A percentile compares a stretch with the other conserved stretches of the same genome.
Evolutionary conservation across 139 green algal genomes (phyloP).

Genomic region (Chlorella ohadii): DNA sequence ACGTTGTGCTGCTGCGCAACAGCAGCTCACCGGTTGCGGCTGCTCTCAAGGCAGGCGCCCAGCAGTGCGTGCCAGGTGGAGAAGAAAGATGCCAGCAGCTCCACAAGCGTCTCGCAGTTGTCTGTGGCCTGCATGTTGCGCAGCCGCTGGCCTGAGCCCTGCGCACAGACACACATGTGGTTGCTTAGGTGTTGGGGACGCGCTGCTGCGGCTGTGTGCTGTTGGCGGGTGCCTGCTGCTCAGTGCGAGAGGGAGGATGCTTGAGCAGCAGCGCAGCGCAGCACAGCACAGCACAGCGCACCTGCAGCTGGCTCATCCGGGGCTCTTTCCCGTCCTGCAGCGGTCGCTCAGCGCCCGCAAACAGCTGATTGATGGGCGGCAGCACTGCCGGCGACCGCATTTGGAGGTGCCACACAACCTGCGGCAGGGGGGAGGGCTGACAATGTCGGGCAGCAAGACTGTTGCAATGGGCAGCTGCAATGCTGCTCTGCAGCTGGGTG

Average conservation of each 20-base stretch:
- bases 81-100: constrained; percentile 47
- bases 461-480: too few relatives aligned
- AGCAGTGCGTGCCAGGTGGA: background rate
- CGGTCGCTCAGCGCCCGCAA: background rate
- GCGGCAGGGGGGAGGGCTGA: background rate
- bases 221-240: too few relatives aligned
- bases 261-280: too few relatives aligned
- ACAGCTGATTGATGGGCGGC: background rate
- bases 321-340: background rate
- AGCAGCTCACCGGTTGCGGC: background rate
- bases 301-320: background rate
- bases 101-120: constrained; percentile 17
- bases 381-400: background rate
- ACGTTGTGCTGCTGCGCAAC: too few relatives aligned
- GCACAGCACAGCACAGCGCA: background rate
- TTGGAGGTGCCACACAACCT: constrained; percentile 17
- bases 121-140: background rate
- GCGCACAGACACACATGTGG: background rate
- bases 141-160: background rate
- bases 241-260: too few relatives aligned
- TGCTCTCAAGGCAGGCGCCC: background rate
- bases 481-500: too few relatives aligned
- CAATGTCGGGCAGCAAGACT: too few relatives aligned
- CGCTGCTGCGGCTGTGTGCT: too few relatives aligned
- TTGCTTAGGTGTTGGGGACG: too few relatives aligned